Percentiles rank a stretch among this genome's conserved stretches.
These are phyloP conservation scores for Suhomyces ambrosiae DNA, from an alignment of 1,139 yeast genomes.

Conservation along the genomic window DNA sequence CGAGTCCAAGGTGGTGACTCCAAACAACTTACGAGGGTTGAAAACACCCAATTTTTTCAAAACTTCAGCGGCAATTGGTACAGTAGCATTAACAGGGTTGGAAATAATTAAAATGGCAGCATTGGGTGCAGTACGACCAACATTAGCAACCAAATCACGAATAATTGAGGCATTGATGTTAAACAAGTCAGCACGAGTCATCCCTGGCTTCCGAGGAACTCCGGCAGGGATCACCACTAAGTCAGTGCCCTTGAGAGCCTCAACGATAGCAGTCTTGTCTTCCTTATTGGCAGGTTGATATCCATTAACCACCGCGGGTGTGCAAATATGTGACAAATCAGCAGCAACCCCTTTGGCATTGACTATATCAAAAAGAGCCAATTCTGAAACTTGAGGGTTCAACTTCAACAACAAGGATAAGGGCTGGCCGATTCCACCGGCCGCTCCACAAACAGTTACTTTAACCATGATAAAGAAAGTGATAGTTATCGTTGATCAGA, in stretches of 20 bases:
- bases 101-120: constrained; percentile 70
- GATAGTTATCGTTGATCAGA: not conserved
- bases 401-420: constrained; percentile 65
- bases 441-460: constrained; percentile 77
- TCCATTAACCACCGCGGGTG: constrained; percentile 58
- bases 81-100: constrained; percentile 76
- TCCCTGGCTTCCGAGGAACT: constrained; percentile 77
- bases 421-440: constrained; percentile 83
- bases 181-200: constrained; percentile 77
- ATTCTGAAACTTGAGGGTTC: constrained; percentile 54
- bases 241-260: constrained; percentile 58
- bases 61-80: constrained; percentile 74
- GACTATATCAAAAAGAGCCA: constrained; percentile 67
- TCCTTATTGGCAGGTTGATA: constrained; percentile 54
- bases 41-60: constrained; percentile 62
- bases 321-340: constrained; percentile 70
- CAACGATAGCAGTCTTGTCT: constrained; percentile 48
- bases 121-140: constrained; percentile 60
- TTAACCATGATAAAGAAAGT: constrained; percentile 46
- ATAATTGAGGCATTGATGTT: constrained; percentile 73
- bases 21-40: constrained; percentile 66
- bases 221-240: constrained; percentile 81
- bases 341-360: constrained; percentile 74
- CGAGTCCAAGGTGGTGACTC: constrained; percentile 72
- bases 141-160: constrained; percentile 57